These are phyloP conservation scores for Mycena floridula DNA, from an alignment of 768 basidiomycete genomes.

Conservation along the genomic window DNA sequence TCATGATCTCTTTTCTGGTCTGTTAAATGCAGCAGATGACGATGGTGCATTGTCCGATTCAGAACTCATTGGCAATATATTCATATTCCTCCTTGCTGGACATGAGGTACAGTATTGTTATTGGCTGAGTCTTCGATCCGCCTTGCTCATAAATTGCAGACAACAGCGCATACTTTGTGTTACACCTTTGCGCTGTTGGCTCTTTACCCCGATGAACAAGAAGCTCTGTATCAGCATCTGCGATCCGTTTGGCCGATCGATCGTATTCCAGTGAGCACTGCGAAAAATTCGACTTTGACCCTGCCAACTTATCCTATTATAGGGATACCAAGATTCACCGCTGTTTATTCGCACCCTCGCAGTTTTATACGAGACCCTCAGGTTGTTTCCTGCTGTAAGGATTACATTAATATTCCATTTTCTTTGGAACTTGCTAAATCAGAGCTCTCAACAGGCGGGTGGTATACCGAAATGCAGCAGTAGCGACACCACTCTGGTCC, in stretches of 20 bases:
- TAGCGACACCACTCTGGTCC: conserved; percentile 37
- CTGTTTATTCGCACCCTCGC: conserved; percentile 33
- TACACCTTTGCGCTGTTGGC: conserved; percentile 35
- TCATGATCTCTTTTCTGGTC: conserved; percentile 46
- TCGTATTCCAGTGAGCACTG: conserved; percentile 20
- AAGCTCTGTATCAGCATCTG: conserved; percentile 28
- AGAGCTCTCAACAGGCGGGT: too few species aligned
- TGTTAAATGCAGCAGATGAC: conserved; percentile 43
- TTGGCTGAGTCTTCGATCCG: too few species aligned
- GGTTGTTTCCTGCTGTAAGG: conserved; percentile 41
- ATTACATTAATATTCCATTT: too few species aligned
- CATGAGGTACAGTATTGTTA: conserved; percentile 48
- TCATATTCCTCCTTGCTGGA: conserved; percentile 52
- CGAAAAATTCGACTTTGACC: too few species aligned
- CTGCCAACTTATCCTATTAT: too few species aligned
- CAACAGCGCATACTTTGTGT: conserved; percentile 28
- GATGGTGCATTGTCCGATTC: conserved; percentile 29
- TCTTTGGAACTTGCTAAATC: too few species aligned
- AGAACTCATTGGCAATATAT: conserved; percentile 43
- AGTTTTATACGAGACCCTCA: conserved; percentile 45
- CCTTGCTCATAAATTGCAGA: conserved; percentile 21
- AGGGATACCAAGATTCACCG: conserved; percentile 37
- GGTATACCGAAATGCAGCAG: conserved; percentile 37
- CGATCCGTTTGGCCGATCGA: conserved; percentile 24
- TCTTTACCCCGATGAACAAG: conserved; percentile 29